phyloP scores from a whole-genome alignment of 1,284 basidiomycete species.

The Naganishia sp. region DNA sequence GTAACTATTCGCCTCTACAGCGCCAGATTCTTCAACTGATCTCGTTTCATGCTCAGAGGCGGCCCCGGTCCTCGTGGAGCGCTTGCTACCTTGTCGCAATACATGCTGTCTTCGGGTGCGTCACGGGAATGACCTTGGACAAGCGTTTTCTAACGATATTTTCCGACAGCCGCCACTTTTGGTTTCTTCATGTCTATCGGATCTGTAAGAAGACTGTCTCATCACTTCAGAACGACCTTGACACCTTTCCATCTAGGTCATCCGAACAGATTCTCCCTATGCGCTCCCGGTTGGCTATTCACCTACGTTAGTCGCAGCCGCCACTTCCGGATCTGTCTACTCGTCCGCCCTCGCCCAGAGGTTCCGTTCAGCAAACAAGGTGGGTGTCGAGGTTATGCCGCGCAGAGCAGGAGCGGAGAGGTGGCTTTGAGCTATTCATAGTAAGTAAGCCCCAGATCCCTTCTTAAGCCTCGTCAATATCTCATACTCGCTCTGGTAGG shows the following conservation, averaged over 20 bases:
- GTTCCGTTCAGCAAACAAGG: slow-evolving; percentile 28
- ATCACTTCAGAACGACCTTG: neutral
- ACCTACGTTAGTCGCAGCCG: slow-evolving; percentile 25
- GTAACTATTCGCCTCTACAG: slow-evolving; percentile 55
- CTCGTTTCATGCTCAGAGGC: slow-evolving; percentile 57
- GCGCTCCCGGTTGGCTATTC: slow-evolving; percentile 35
- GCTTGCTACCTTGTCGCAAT: slow-evolving; percentile 84
- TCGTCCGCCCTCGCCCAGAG: slow-evolving; percentile 33
- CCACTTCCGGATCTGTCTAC: slow-evolving; percentile 30
- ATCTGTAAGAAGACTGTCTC: slow-evolving; percentile 43
- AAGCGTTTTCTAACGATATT: neutral
- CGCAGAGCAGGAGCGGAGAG: slow-evolving; percentile 7
- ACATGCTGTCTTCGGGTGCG: slow-evolving; percentile 68
- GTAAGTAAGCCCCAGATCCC: too few species aligned
- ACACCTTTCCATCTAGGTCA: slow-evolving; percentile 40
- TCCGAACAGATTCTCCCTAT: slow-evolving; percentile 47
- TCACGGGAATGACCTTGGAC: neutral
- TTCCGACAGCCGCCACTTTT: slow-evolving; percentile 48
- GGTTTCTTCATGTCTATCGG: slow-evolving; percentile 56
- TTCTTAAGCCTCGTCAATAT: neutral
- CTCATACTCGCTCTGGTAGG: neutral
- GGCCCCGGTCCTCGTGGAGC: slow-evolving; percentile 84
- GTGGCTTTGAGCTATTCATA: slow-evolving; percentile 5
- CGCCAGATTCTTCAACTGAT: neutral
- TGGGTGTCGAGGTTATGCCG: slow-evolving; percentile 37